phyloP scores from a whole-genome alignment of 805 yeast genomes.

The Candida succiphila region DNA sequence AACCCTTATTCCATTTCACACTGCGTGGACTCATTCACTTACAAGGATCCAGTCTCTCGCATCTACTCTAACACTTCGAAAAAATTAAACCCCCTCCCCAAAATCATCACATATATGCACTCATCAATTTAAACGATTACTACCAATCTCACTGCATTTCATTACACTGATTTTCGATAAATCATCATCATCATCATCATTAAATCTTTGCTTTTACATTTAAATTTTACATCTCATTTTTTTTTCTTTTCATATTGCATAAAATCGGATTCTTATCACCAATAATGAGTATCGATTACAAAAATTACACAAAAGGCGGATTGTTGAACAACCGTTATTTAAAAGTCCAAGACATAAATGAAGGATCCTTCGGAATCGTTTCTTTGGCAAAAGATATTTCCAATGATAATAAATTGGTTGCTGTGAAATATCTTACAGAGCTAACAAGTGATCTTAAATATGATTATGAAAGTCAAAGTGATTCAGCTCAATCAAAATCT shows the following conservation, averaged over 20 bases:
- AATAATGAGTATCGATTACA: constrained; percentile 18
- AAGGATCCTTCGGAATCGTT: constrained; percentile 91
- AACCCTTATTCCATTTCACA: too few species aligned
- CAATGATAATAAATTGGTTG: constrained; percentile 44
- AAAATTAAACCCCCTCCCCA: too few species aligned
- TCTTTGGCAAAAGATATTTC: constrained; percentile 71
- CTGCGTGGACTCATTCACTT: too few species aligned
- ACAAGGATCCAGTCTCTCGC: too few species aligned
- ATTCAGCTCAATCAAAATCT: constrained; percentile 9
- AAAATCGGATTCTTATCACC: background rate
- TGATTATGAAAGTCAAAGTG: constrained; percentile 17
- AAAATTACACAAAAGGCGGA: constrained; percentile 21
- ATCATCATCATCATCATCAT: too few species aligned
- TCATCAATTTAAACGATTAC: too few species aligned
- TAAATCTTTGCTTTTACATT: background rate
- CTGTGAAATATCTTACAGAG: constrained; percentile 76
- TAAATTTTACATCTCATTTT: background rate
- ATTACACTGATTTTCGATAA: too few species aligned
- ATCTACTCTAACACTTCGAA: too few species aligned
- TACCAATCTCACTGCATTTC: too few species aligned
- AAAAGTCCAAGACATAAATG: constrained; percentile 67
- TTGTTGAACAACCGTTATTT: constrained; percentile 55
- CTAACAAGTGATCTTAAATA: constrained; percentile 31
- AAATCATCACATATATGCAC: too few species aligned
- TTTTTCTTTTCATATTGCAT: too few species aligned